Evolutionary conservation across 1,284 basidiomycete genomes (phyloP), one percentile per base, ranked within the genome.

Genomic region (Ustanciosporium gigantosporum): DNA sequence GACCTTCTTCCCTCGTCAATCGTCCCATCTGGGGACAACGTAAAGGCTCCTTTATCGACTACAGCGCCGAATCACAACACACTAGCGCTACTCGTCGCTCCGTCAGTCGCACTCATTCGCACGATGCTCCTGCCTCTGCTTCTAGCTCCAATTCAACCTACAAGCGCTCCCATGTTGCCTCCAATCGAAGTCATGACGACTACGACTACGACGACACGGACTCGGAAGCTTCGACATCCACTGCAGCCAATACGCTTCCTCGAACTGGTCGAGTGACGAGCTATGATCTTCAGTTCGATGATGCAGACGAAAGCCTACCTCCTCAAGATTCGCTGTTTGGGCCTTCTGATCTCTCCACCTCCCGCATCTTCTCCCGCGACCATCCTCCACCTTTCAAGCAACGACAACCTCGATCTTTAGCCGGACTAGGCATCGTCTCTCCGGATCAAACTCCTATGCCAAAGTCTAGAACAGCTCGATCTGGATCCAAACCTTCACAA

Each of bases 21-120:
- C 48, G 60, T 4, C 53, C 60, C 3, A 47, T 64, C n/a, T 64
- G 60, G 60, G 60, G 53, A 25, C 60, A 64, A 32, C 45, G 59
- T 17, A 62, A 62, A 25, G 52, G 46, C 14, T 31, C 47, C 3
- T 25, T 43, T 3, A 42, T 57, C 21, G 59, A 62, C n/a, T 56
- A 56, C 36, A 56, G 52, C 23, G 21, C 36, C 19, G 9, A 34
- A 19, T 19, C 32, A 34, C 32, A 9, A 9, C 9, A 41, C 47
- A 50, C n/a, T 29, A n/a, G n/a, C 11, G 27, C 27, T 29, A n/a
- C n/a, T 29, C 27, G 27, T 29, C 27, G 11, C 11, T 47, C 51
- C 25, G 59, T 47, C 41, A 62, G 59, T 36, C 52, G 52, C 36
- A 45, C 36, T 9, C 19, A 29, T 13, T 57, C 59, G 4, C 46